These are phyloP conservation scores for Diaporthe humulicola DNA, from an alignment of 2,329 filamentous ascomycete genomes.

Conservation along the genomic window DNA sequence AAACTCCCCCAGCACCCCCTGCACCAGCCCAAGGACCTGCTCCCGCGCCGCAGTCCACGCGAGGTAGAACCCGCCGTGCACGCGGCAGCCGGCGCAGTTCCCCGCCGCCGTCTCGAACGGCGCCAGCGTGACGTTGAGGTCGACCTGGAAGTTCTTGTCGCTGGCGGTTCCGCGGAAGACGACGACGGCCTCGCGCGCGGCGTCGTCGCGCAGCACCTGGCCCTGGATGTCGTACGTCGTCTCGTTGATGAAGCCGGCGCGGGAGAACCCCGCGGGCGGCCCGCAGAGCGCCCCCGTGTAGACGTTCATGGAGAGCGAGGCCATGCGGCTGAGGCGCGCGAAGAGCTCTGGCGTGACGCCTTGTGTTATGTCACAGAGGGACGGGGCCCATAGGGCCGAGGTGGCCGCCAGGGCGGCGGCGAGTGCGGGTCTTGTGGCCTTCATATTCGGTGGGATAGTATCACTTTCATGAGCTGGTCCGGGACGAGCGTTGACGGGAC, in stretches of 20 bases:
- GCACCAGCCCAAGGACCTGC: not conserved
- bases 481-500: fast-evolving
- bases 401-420: not conserved
- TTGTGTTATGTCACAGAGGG: slow-evolving; percentile 14
- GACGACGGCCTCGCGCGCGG: slow-evolving; percentile 15
- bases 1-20: slow-evolving; percentile 2
- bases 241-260: slow-evolving; percentile 22
- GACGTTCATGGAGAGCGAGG: slow-evolving; percentile 10
- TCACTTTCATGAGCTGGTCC: not conserved
- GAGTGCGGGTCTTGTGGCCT: not conserved
- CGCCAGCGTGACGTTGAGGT: slow-evolving; percentile 13
- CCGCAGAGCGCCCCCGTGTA: not conserved
- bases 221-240: slow-evolving; percentile 21
- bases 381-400: not conserved
- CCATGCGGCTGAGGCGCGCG: slow-evolving; percentile 12
- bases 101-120: slow-evolving; percentile 1
- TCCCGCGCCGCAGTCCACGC: slow-evolving; percentile 6
- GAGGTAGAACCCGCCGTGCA: slow-evolving; percentile 1
- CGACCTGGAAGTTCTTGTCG: slow-evolving; percentile 16
- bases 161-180: slow-evolving; percentile 20
- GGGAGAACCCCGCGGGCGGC: not conserved
- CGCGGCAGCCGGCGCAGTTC: not conserved
- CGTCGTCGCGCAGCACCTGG: slow-evolving; percentile 19
- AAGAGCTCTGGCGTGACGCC: not conserved
- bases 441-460: not conserved